Conservation (phyloP, 2,329 filamentous ascomycete genomes). For the Trichoderma sp. region DNA sequence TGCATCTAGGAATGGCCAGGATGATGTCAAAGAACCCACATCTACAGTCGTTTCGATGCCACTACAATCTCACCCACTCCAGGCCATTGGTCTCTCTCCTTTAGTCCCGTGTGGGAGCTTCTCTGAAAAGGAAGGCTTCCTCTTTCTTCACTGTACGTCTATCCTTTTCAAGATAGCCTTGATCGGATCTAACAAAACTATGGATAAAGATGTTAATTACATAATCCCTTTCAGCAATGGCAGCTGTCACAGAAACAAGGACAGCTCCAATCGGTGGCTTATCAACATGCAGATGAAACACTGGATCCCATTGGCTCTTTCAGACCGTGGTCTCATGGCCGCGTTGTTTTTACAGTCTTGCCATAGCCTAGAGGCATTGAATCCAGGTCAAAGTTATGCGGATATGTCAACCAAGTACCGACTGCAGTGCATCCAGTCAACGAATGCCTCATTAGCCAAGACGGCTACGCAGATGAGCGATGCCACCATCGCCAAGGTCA, state of each 20-base stretch:
- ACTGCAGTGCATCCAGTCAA: background rate
- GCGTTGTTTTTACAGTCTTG: background rate
- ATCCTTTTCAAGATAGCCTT: background rate
- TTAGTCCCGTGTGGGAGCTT: background rate
- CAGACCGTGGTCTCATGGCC: background rate
- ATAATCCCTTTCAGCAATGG: background rate
- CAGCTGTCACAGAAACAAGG: background rate
- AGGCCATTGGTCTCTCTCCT: background rate
- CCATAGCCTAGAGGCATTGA: background rate
- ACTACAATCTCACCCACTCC: fast-evolving
- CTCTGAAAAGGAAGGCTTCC: background rate
- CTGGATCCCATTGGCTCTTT: background rate
- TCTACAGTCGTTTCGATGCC: background rate
- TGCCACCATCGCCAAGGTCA: background rate
- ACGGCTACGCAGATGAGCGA: background rate
- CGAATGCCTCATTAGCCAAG: background rate
- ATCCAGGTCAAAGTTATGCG: background rate
- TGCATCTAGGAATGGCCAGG: background rate
- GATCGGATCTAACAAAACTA: background rate
- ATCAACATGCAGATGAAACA: background rate
- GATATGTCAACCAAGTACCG: background rate
- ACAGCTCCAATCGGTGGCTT: background rate
- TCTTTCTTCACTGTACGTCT: background rate
- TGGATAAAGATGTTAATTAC: background rate
- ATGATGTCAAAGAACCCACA: background rate